A percentile compares a stretch with the other conserved stretches of the same genome.
These are phyloP conservation scores for Globisporangium takayamanum DNA, from an alignment of 352 stramenopile species.

Conservation along the genomic window DNA sequence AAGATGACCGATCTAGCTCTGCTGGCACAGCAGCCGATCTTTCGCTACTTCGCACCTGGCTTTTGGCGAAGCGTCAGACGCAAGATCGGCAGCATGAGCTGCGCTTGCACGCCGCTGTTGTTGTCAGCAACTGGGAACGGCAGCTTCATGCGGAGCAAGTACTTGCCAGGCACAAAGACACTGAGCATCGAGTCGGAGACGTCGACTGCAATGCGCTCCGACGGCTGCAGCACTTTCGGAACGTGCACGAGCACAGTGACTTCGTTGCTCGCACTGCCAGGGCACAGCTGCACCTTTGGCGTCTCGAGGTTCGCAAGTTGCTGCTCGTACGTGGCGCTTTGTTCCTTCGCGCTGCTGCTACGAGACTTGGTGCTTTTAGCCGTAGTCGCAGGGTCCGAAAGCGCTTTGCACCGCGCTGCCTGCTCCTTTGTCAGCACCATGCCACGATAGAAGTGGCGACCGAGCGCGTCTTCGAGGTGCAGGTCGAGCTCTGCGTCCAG, in stretches of 20 bases:
- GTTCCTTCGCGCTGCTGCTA: neutral
- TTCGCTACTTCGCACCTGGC: constrained; percentile 2
- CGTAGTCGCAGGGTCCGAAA: constrained; percentile 12
- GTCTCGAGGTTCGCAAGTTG: constrained; percentile 18
- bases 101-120: constrained; percentile 12
- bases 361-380: neutral
- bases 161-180: constrained; percentile 46
- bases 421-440: constrained; percentile 67
- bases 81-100: constrained; percentile 25
- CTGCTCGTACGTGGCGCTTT: neutral
- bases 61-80: constrained; percentile 20
- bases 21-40: no score
- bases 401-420: constrained; percentile 39
- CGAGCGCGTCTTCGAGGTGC: constrained; percentile 44
- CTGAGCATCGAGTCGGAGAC: constrained; percentile 38
- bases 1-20: no score
- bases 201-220: constrained; percentile 38
- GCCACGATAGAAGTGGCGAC: constrained; percentile 51
- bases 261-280: constrained; percentile 22
- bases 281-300: constrained; percentile 34
- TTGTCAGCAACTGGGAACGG: constrained; percentile 35
- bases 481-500: constrained; percentile 44
- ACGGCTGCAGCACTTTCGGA: constrained; percentile 27
- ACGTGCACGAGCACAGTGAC: constrained; percentile 36
- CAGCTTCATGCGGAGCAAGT: constrained; percentile 39